Conservation (phyloP, 208 protist genomes). For the Trypanosomatidae sp. region DNA sequence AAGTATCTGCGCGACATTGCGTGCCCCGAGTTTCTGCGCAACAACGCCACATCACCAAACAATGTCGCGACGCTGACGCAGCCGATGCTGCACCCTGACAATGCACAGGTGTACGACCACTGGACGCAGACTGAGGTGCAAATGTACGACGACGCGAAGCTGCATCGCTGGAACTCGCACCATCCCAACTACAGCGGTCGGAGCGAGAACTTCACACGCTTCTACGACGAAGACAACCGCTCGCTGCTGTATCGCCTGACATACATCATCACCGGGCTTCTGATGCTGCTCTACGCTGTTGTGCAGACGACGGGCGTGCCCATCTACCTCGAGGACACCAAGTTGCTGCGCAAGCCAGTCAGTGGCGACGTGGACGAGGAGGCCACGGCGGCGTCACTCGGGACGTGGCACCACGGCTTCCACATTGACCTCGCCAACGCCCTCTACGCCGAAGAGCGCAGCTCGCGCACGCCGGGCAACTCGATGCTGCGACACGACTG, state of each 20-base stretch:
- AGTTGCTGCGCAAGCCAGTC: no score
- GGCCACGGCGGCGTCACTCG: slow-evolving; percentile 52
- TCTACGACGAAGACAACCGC: slow-evolving; percentile 53
- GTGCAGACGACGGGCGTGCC: no score
- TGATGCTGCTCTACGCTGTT: no score
- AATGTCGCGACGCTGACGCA: slow-evolving; percentile 73
- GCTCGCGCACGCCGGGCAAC: slow-evolving; percentile 33
- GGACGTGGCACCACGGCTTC: slow-evolving; percentile 51
- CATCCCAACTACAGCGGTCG: slow-evolving; percentile 71
- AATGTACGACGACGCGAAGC: slow-evolving; percentile 86
- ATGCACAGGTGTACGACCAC: slow-evolving; percentile 83
- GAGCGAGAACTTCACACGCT: slow-evolving; percentile 69
- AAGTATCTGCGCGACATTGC: slow-evolving; percentile 85
- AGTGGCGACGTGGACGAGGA: slow-evolving; percentile 72
- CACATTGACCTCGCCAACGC: slow-evolving; percentile 49
- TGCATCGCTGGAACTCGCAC: slow-evolving; percentile 76
- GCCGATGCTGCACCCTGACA: slow-evolving; percentile 83
- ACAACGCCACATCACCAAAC: slow-evolving; percentile 74
- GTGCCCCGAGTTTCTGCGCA: slow-evolving; percentile 67
- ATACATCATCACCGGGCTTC: slow-evolving; percentile 1
- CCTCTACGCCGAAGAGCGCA: slow-evolving; percentile 74
- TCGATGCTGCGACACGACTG: no score
- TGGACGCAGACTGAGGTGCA: slow-evolving; percentile 86
- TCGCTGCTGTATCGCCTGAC: slow-evolving; percentile 20
- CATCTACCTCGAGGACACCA: no score